Evolutionary conservation across 164 flowering plant genomes (phyloP), one percentile per base, ranked within the genome.

Genomic region (Piper longum): DNA sequence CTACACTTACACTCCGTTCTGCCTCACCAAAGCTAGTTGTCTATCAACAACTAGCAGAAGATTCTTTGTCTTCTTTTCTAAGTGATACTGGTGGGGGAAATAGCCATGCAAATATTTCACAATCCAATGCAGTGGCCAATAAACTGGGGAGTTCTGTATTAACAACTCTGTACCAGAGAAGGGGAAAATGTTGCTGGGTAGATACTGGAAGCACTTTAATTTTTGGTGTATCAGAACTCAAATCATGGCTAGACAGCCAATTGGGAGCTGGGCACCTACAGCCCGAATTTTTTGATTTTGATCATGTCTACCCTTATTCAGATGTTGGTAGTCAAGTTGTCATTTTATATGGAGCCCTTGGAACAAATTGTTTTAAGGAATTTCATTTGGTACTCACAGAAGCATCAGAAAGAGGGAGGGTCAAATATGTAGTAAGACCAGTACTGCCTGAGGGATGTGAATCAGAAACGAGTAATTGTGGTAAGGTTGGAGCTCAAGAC

Each of bases 101-200:
- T 64, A 64, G 16, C 12, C 57, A 43, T 67, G 74, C 65, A 19
- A 83, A 65, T 26, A 59, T 61, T 61, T 61, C 72, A 41, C 78
- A 70, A 54, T 17, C 63, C 62, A 67, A 62, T 72, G 82, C 45
- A 40, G 69, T 3, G 3, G 4, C 62, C 7, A 69, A 69, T 41
- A 64, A 65, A 41, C 63, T 64, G 19, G 85, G 84, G 44, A 67
- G 77, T 17, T 69, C 78, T 65, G 79, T 75, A 62, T 78, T 78
- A 65, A 89, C 90, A 87, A 82, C 67, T 82, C 87, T 1, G 72
- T 26, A 62, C 58, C 76, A 73, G 66, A 82, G 80, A 61, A 79
- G 72, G 39, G 89, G 91, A 52, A 93, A 80, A 69, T 93, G 99
- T 76, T 93, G 99, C 73, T 93, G 99, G 99, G 92, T 88, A 48